Conservation (phyloP, 257 asterid species). For the Nicotiana sylvestris region DNA sequence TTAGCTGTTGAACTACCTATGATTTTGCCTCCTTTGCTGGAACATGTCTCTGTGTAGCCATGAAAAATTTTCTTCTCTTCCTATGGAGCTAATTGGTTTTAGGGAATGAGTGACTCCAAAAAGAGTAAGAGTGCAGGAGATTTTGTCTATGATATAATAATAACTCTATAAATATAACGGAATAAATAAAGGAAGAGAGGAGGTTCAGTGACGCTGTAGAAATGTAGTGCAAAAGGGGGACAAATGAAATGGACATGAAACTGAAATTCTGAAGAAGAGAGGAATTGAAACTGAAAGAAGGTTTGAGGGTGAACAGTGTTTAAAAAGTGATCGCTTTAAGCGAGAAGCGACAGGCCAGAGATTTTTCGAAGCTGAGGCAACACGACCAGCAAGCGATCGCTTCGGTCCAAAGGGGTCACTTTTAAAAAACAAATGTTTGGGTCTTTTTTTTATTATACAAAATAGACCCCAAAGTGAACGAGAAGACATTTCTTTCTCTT, state of each 20-base stretch:
- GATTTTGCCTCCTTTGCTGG: background rate
- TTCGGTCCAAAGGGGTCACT: no score
- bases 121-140: background rate
- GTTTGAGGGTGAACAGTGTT: background rate
- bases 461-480: no score
- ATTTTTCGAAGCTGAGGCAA: no score
- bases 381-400: no score
- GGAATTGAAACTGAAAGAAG: background rate
- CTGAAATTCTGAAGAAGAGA: background rate
- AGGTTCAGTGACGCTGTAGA: background rate
- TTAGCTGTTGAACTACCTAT: no score
- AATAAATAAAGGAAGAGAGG: background rate
- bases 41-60: slow-evolving; percentile 30
- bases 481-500: no score
- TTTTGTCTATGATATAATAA: background rate
- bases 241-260: slow-evolving; percentile 9
- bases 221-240: background rate
- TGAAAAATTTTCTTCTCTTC: background rate
- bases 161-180: background rate
- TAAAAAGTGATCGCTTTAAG: no score
- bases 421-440: no score
- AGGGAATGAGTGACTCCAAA: no score
- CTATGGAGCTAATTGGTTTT: background rate
- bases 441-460: no score
- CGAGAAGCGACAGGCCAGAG: no score